Percentiles rank a stretch among this genome's conserved stretches.
These are phyloP conservation scores for Sphaerostilbella broomeana DNA, from an alignment of 2,329 filamentous ascomycete species.

Conservation along the genomic window DNA sequence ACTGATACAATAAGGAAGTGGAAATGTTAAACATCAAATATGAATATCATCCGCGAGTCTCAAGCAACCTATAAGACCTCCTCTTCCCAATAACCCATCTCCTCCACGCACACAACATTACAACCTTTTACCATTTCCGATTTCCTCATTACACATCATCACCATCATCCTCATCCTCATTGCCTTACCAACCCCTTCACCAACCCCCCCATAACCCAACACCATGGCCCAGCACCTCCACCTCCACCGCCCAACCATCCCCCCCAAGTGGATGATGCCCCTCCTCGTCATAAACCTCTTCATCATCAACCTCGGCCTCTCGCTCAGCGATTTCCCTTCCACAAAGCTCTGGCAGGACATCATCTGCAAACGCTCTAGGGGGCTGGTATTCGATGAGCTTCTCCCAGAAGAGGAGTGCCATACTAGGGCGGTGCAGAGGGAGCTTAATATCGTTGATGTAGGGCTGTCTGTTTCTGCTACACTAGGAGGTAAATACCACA, in stretches of 20 bases:
- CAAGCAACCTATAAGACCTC: no score
- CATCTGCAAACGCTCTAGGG: slow-evolving; percentile 17
- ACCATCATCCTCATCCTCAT: no score
- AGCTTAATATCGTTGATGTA: slow-evolving; percentile 18
- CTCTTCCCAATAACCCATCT: no score
- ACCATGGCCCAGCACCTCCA: background rate
- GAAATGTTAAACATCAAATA: no score
- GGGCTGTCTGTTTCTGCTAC: slow-evolving; percentile 19
- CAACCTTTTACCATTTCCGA: no score
- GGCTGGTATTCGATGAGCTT: slow-evolving; percentile 1
- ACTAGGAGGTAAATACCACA: slow-evolving; percentile 13
- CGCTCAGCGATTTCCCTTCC: slow-evolving; percentile 18
- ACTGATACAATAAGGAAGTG: background rate
- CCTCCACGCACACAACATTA: no score
- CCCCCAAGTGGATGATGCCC: slow-evolving; percentile 15
- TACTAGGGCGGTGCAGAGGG: slow-evolving; percentile 17
- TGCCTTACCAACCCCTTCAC: no score
- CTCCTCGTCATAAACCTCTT: slow-evolving; percentile 20
- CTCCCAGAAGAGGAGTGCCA: slow-evolving; percentile 18
- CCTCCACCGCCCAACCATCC: slow-evolving; percentile 13
- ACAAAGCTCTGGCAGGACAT: slow-evolving; percentile 21
- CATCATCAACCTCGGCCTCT: slow-evolving; percentile 20
- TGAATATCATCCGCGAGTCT: no score
- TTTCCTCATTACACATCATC: no score
- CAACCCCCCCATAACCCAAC: no score